Base-by-base conservation (phyloP, 495 filamentous ascomycete species). In the Tuber brumale region DNA sequence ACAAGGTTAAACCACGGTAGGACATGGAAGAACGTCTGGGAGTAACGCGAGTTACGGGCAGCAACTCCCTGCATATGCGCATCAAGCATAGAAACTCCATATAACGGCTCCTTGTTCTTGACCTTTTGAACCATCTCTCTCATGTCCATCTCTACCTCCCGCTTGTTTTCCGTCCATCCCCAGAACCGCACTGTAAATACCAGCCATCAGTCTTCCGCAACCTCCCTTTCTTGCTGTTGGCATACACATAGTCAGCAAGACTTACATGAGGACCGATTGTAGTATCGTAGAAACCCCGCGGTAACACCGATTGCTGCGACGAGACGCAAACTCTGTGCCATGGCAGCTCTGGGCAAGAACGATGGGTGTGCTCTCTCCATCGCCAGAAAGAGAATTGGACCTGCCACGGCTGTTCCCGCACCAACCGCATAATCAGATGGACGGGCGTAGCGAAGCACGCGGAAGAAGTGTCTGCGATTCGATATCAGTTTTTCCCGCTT, bases 1-100 rank as follows among this genome's bases (percentile, higher is more conserved):
- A 97, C 95, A 84, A 97, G 89, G 86, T 99, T 99, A 87, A 96
- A 92, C 95, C 93, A 97, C 31, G 95, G 95, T 44, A 99, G 82
- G 66, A 95, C 88, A 81, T 93, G 91, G 70, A 92, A 85, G 82
- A 93, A 96, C 27, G 95, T 86, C 43, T 91, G 90, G 43, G 92
- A 89, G 86, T 97, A 97, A 83, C 95, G 88, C 46, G 94, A 97
- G 85, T 98, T 97, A 76, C 95, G 88, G 44, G 92, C 89, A 70
- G 96, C 95, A 37, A 97, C 92, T 72, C 95, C 96, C 86, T 99
- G 95, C 86, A 97, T 90, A 84, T 97, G 91, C 75, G 93, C 88
- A 39, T 92, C 91, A 74, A 97, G 83, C 37, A 85, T 86, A 74
- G 91, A 94, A 74, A 86, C 88, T 75, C 95, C 95, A 84, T 99